A percentile compares a stretch with the other conserved stretches of the same genome.
These are phyloP conservation scores for Phoma sp. DNA, from an alignment of 2,329 filamentous ascomycete species.

Conservation along the genomic window DNA sequence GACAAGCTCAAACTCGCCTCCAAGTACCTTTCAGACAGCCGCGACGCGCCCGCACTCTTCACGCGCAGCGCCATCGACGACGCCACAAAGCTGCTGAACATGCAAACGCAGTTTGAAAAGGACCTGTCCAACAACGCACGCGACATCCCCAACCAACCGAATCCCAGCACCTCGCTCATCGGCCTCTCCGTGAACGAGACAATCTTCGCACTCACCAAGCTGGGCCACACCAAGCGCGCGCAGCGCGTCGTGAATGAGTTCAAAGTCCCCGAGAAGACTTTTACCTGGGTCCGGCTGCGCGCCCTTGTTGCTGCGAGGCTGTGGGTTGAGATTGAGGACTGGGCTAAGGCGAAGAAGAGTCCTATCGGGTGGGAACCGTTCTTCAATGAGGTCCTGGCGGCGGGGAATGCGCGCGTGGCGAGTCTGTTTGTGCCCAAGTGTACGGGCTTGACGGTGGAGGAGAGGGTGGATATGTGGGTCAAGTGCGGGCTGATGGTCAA, in stretches of 20 bases:
- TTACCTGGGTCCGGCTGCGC: constrained; percentile 84
- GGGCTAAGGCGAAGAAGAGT: constrained; percentile 76
- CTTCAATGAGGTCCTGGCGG: constrained; percentile 85
- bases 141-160: constrained; percentile 45
- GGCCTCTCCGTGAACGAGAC: constrained; percentile 91
- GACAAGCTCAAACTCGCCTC: constrained; percentile 90
- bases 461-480: constrained; percentile 89
- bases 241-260: constrained; percentile 79
- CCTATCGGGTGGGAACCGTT: constrained; percentile 99
- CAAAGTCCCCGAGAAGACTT: constrained; percentile 87
- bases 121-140: constrained; percentile 68
- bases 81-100: constrained; percentile 76
- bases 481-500: constrained; percentile 90
- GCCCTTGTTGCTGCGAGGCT: constrained; percentile 88
- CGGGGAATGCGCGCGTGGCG: constrained; percentile 88
- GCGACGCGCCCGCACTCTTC: constrained; percentile 72
- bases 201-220: constrained; percentile 82
- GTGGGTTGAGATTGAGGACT: constrained; percentile 91
- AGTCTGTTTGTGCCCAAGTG: constrained; percentile 88
- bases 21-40: constrained; percentile 82
- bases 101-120: constrained; percentile 85
- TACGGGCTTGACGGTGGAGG: constrained; percentile 68
- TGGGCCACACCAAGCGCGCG: constrained; percentile 82
- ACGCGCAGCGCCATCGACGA: constrained; percentile 81
- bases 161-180: constrained; percentile 65